Base-by-base conservation (phyloP, 208 protist species). In the Trypanosoma boissoni region DNA sequence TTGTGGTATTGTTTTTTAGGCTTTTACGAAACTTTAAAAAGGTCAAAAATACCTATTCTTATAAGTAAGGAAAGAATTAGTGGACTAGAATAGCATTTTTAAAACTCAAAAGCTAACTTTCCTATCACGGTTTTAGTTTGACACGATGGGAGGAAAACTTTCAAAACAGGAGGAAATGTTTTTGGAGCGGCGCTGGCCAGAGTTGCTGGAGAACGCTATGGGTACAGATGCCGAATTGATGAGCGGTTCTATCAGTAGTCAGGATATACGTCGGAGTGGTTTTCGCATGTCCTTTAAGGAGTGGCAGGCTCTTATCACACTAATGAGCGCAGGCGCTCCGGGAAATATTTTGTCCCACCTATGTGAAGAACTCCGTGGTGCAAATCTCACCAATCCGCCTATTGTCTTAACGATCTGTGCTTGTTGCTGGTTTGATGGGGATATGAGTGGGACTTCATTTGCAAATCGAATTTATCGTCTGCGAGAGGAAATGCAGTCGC, bases 111-210 rank as follows among this genome's bases (percentile, higher is more conserved):
- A n/a, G n/a, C n/a, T n/a, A n/a, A n/a, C n/a, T n/a, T n/a, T n/a
- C n/a, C n/a, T n/a, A n/a, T n/a, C n/a, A n/a, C n/a, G n/a, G n/a
- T n/a, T n/a, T n/a, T n/a, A 26, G n/a, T 12, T 23, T 9, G 37
- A 18, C 9, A 74, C 9, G 3, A 93, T 93, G 86, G 86, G 86
- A 34, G 45, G 64, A 0, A 64, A 37, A 48, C 44, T 90, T 9
- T 94, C 87, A 14, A 72, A 52, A 2, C 78, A 94, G 49, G 83
- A 94, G 52, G 55, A 83, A 44, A 68, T 94, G 9, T 94, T 94
- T 44, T 53, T 87, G 16, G 58, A 64, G 20, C 64, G 63, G 24
- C 42, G 58, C 41, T 91, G 87, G 83, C 21, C 54, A 10, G 61
- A 87, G 36, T 57, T 94, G 42, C 62, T 91, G 18, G 71, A 91